A percentile compares a stretch with the other conserved stretches of the same genome.
phyloP scores from a whole-genome alignment of 2,329 filamentous ascomycete species.

The Aspergillus jensenii region DNA sequence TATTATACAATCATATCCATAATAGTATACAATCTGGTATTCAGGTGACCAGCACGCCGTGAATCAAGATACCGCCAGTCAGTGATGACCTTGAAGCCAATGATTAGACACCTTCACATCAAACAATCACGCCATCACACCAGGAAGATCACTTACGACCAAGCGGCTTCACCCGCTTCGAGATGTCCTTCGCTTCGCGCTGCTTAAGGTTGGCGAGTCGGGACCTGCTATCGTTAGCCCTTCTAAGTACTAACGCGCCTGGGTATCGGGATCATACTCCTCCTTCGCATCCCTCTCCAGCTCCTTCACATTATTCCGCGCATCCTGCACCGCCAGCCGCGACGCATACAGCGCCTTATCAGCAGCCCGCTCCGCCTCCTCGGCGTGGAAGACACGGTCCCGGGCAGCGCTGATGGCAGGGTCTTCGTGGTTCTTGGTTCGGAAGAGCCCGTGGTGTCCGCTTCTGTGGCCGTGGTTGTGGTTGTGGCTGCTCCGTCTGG shows the following conservation, averaged over 20 bases:
- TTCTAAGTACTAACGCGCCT: no score
- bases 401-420: slow-evolving; percentile 62
- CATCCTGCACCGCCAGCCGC: slow-evolving; percentile 59
- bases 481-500: neutral
- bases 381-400: slow-evolving; percentile 62
- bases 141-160: slow-evolving; percentile 55
- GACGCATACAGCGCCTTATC: slow-evolving; percentile 63
- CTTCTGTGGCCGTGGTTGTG: neutral
- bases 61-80: no score
- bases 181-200: slow-evolving; percentile 63
- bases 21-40: no score
- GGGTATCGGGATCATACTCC: slow-evolving; percentile 40
- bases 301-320: slow-evolving; percentile 61
- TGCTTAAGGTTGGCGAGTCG: slow-evolving; percentile 67
- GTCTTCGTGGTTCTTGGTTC: slow-evolving; percentile 55
- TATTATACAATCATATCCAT: no score
- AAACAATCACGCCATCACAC: neutral
- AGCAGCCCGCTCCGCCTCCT: slow-evolving; percentile 64
- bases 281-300: slow-evolving; percentile 66
- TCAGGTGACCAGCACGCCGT: no score
- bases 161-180: slow-evolving; percentile 68
- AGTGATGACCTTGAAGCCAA: no score
- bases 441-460: slow-evolving; percentile 21
- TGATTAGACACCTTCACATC: no score
- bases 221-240: slow-evolving; percentile 35